Percentiles rank a stretch among this genome's conserved stretches.
These are phyloP conservation scores for Aspergillus leporis DNA, from an alignment of 495 filamentous ascomycete genomes.

Conservation along the genomic window DNA sequence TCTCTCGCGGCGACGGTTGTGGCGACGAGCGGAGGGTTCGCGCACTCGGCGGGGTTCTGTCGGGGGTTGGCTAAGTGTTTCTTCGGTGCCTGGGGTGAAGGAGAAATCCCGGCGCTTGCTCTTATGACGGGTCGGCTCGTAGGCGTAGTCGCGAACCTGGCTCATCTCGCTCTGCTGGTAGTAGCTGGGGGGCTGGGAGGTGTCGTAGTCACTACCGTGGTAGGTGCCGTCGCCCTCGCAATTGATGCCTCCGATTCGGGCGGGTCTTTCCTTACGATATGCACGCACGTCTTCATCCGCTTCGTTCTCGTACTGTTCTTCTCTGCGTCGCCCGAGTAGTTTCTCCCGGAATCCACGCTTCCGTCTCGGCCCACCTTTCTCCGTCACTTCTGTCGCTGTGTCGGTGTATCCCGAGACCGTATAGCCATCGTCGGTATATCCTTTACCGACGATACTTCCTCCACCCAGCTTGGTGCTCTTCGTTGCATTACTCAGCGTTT, in stretches of 20 bases:
- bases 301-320: slow-evolving; percentile 54
- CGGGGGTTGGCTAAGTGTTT: slow-evolving; percentile 50
- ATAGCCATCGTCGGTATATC: slow-evolving; percentile 56
- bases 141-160: slow-evolving; percentile 49
- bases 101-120: slow-evolving; percentile 43
- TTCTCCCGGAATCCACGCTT: slow-evolving; percentile 44
- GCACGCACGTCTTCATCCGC: slow-evolving; percentile 72
- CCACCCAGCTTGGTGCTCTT: slow-evolving; percentile 78
- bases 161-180: slow-evolving; percentile 55
- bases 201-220: slow-evolving; percentile 62
- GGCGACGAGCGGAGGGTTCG: slow-evolving; percentile 37
- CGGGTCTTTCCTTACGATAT: slow-evolving; percentile 82
- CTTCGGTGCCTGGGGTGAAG: slow-evolving; percentile 56
- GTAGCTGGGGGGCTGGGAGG: slow-evolving; percentile 48
- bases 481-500: slow-evolving; percentile 76
- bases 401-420: slow-evolving; percentile 45
- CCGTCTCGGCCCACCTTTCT: slow-evolving; percentile 41
- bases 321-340: slow-evolving; percentile 39
- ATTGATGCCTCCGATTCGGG: slow-evolving; percentile 84
- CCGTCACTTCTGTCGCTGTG: slow-evolving; percentile 39
- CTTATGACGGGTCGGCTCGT: slow-evolving; percentile 28
- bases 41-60: slow-evolving; percentile 49
- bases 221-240: slow-evolving; percentile 70
- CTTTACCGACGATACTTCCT: slow-evolving; percentile 68
- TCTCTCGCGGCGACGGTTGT: slow-evolving; percentile 38